Base-by-base conservation (phyloP, 768 basidiomycete genomes). In the Amyloporia xantha region DNA sequence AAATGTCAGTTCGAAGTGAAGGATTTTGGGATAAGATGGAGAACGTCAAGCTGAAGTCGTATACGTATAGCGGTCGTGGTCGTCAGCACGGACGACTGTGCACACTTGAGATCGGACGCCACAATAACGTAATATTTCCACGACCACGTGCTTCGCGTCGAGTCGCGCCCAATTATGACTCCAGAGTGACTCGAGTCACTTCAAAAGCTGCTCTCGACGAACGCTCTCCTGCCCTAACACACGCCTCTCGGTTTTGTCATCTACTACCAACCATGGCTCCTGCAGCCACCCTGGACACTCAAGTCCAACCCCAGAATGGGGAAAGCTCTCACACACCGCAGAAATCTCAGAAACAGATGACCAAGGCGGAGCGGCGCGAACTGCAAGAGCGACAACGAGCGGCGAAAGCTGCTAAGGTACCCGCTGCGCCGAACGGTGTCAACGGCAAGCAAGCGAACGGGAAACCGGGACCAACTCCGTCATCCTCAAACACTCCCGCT, bases 371-470 rank as follows among this genome's bases (percentile, higher is more conserved):
- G 61, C 76, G 88, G 24, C 72, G 86, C 56, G 88, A 86, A 59
- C 72, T 86, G 13, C 88, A 91, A 63, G 87, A 89, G 62, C 74
- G 72, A 54, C 86, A 91, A 59, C 75, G 87, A 45, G 88, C 87
- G 9, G 84, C 84, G n/a, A 91, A 91, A 66, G 72, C 71, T 1
- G 70, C 69, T 13, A 52, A 71, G 62, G 60, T 82, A 72, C 58
- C 64, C 47, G 50, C 59, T 36, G 48, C 17, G 2, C 59, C 67
- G 2, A 53, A 51, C 41, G 57, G 51, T n/a, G 47, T 44, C 13
- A 53, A 51, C n/a, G 54, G 54, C 4, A 54, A 54, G 40, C 17
- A 9, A 4, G 36, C 47, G 5, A 30, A 28, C 26, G 41, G 30
- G 4, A 23, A 7, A 13, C 48, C 7, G n/a, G 30, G 26, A 4